phyloP scores from a whole-genome alignment of 371 early-diverging fungal species.

The Zychaea mexicana region DNA sequence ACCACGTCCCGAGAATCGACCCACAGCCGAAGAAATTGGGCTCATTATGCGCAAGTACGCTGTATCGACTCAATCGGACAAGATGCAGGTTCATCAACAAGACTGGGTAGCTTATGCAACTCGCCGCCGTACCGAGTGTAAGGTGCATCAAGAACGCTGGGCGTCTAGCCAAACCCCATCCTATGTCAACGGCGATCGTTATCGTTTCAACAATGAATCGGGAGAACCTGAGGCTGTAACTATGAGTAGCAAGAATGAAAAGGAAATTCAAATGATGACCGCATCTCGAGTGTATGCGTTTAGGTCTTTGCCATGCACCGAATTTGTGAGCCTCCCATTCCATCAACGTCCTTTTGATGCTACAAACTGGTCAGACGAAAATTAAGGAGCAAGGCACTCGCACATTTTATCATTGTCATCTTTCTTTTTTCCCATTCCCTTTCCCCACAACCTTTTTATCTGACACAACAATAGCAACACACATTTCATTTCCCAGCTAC shows the following conservation, averaged over 20 bases:
- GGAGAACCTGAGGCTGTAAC: background rate
- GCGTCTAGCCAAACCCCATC: background rate
- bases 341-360: conserved; percentile 24
- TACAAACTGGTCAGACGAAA: conserved; percentile 5
- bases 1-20: conserved; percentile 32
- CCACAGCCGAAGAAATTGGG: conserved; percentile 31
- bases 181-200: background rate
- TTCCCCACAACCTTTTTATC: background rate
- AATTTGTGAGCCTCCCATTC: conserved; percentile 24
- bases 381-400: too few species aligned
- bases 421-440: background rate
- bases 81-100: conserved; percentile 18
- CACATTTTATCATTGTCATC: background rate
- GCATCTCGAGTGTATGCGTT: conserved; percentile 26
- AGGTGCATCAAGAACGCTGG: conserved; percentile 14
- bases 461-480: too few species aligned
- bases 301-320: conserved; percentile 14
- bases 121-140: conserved; percentile 11
- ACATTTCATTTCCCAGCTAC: too few species aligned
- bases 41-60: conserved; percentile 29
- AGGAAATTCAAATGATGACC: conserved; percentile 5
- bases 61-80: conserved; percentile 5
- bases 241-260: background rate
- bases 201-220: background rate
- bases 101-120: conserved; percentile 21